These are phyloP conservation scores for Nigrospora oryzae DNA, from an alignment of 2,329 filamentous ascomycete species.

Conservation along the genomic window DNA sequence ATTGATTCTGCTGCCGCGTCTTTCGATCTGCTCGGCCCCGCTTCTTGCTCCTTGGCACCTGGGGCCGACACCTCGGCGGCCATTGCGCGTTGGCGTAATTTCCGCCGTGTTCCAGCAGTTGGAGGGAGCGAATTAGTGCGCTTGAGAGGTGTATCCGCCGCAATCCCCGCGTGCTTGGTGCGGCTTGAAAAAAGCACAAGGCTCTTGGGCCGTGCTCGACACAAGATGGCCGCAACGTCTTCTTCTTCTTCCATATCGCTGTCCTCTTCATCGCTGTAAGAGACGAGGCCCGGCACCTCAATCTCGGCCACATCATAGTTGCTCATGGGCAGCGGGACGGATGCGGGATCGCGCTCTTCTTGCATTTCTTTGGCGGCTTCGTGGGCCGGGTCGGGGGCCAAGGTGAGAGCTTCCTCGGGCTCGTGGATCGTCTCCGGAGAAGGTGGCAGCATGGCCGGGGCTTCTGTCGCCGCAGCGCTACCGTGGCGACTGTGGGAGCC, in stretches of 20 bases:
- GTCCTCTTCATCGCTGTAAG: constrained; percentile 54
- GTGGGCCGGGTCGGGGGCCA: not conserved
- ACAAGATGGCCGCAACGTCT: constrained; percentile 14
- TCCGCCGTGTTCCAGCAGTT: constrained; percentile 9
- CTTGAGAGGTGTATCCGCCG: constrained; percentile 19
- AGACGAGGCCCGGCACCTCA: constrained; percentile 62
- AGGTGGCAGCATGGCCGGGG: constrained; percentile 26
- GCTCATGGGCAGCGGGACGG: constrained; percentile 60
- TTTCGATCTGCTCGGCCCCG: not conserved
- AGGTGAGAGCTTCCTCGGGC: not conserved
- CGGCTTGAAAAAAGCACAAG: constrained; percentile 21
- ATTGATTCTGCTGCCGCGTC: not conserved
- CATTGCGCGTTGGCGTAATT: not conserved
- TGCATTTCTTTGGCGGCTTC: not conserved
- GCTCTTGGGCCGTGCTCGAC: constrained; percentile 12
- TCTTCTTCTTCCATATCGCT: constrained; percentile 30
- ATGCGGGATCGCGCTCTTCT: constrained; percentile 34
- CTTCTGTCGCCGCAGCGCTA: constrained; percentile 28
- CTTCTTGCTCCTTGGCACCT: not conserved
- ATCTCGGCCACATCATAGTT: constrained; percentile 71
- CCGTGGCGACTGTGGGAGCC: constrained; percentile 30
- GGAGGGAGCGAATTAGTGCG: constrained; percentile 43
- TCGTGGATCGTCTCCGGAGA: constrained; percentile 3
- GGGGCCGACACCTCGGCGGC: not conserved
- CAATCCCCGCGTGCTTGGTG: constrained; percentile 14